A percentile compares a stretch with the other conserved stretches of the same genome.
These are phyloP conservation scores for Sisymbrium irio DNA, from an alignment of 345 rosid genomes.

Conservation along the genomic window DNA sequence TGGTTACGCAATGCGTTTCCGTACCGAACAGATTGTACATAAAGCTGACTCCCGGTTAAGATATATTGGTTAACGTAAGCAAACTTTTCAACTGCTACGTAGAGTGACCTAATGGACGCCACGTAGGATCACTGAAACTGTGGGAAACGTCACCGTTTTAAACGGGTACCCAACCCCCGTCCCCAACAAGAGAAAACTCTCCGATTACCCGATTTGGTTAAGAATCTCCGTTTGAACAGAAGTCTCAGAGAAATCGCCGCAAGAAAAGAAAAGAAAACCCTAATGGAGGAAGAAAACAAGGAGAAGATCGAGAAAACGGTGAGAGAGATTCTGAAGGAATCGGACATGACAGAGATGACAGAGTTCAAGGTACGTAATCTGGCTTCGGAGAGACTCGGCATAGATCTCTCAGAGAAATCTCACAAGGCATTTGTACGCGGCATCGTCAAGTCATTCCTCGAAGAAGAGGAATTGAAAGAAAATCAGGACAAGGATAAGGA, in stretches of 20 bases:
- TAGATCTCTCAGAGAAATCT: constrained; percentile 65
- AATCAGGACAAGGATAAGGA: constrained; percentile 20
- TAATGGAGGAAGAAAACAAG: constrained; percentile 55
- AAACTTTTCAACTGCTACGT: not conserved
- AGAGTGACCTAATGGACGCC: not conserved
- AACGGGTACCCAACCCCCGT: not conserved
- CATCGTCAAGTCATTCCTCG: constrained; percentile 67
- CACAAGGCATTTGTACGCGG: constrained; percentile 58
- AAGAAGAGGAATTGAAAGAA: constrained; percentile 41
- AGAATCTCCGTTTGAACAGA: not conserved
- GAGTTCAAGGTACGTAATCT: constrained; percentile 69
- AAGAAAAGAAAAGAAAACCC: not conserved
- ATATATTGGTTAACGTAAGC: constrained; percentile 15
- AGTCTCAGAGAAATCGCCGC: not conserved
- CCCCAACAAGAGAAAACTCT: not conserved
- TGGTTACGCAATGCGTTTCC: not conserved
- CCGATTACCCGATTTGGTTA: constrained; percentile 14
- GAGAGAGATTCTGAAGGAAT: constrained; percentile 57
- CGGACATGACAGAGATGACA: constrained; percentile 66
- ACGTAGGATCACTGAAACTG: not conserved
- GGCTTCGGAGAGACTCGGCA: constrained; percentile 62
- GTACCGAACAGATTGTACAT: constrained; percentile 7
- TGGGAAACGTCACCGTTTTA: constrained; percentile 11
- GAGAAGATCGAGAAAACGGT: constrained; percentile 54
- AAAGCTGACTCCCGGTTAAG: not conserved